Evolutionary conservation across 208 protist genomes (phyloP).

Genomic region (Leishmania mexicana): DNA sequence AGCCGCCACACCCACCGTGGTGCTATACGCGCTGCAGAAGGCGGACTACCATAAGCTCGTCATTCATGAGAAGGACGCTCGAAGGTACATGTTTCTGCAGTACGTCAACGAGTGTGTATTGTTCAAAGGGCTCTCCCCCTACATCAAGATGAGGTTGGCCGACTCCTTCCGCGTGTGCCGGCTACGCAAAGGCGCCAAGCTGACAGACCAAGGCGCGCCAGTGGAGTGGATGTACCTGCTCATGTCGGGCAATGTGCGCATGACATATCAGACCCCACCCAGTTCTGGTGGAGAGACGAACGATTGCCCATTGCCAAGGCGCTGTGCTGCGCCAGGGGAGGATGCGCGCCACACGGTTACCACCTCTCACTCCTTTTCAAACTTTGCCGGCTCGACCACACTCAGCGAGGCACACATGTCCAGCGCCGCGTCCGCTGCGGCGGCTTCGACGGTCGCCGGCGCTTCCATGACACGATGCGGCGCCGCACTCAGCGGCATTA

Average conservation of each 20-base stretch:
- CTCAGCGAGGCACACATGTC: conserved; percentile 9
- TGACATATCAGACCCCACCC: conserved; percentile 19
- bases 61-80: conserved; percentile 48
- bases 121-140: conserved; percentile 43
- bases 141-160: conserved; percentile 53
- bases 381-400: background rate
- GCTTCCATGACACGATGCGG: background rate
- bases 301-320: background rate
- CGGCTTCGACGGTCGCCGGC: background rate
- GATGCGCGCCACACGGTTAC: background rate
- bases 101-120: conserved; percentile 54
- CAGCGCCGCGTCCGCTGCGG: background rate
- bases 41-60: conserved; percentile 55
- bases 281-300: background rate
- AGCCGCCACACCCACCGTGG: conserved; percentile 31
- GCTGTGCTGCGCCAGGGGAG: background rate
- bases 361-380: background rate
- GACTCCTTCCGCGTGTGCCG: conserved; percentile 57
- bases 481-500: background rate
- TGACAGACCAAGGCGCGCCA: conserved; percentile 44
- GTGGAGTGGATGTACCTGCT: conserved; percentile 87
- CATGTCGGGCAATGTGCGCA: conserved; percentile 60
- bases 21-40: conserved; percentile 59
- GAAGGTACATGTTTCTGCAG: conserved; percentile 55
- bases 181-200: conserved; percentile 40